Conservation (phyloP, 2,329 filamentous ascomycete genomes). For the Fusarium succisae region DNA sequence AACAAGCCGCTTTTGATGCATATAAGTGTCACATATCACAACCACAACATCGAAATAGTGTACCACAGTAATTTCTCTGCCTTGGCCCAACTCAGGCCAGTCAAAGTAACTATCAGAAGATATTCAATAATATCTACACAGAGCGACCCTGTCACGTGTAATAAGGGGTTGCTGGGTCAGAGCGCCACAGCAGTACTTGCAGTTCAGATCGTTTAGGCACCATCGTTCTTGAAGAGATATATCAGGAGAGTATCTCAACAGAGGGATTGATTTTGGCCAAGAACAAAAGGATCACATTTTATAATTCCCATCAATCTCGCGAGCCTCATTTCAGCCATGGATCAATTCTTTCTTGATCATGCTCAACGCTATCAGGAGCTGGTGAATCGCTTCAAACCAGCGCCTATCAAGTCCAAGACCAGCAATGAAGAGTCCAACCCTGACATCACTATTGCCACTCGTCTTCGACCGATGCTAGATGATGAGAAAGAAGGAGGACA, state of each 20-base stretch:
- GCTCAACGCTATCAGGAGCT: conserved; percentile 43
- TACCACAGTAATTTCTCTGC: not conserved
- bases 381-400: conserved; percentile 43
- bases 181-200: conserved; percentile 5
- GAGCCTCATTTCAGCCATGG: conserved; percentile 37
- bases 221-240: conserved; percentile 7
- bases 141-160: not conserved
- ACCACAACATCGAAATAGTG: not conserved
- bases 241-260: not conserved
- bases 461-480: conserved; percentile 49
- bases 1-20: too few relatives aligned
- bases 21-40: not conserved
- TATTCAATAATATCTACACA: not conserved
- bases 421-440: conserved; percentile 13
- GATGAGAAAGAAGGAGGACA: conserved; percentile 47
- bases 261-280: not conserved
- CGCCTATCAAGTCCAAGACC: conserved; percentile 1
- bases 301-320: not conserved
- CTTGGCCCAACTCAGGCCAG: not conserved
- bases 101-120: too few relatives aligned
- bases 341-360: conserved; percentile 47
- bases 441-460: conserved; percentile 50
- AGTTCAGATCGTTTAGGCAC: conserved; percentile 25
- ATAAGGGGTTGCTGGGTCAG: conserved; percentile 29
- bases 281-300: fast-evolving